These are phyloP conservation scores for Fusarium bulbicola DNA, from an alignment of 2,329 filamentous ascomycete genomes.

Conservation along the genomic window DNA sequence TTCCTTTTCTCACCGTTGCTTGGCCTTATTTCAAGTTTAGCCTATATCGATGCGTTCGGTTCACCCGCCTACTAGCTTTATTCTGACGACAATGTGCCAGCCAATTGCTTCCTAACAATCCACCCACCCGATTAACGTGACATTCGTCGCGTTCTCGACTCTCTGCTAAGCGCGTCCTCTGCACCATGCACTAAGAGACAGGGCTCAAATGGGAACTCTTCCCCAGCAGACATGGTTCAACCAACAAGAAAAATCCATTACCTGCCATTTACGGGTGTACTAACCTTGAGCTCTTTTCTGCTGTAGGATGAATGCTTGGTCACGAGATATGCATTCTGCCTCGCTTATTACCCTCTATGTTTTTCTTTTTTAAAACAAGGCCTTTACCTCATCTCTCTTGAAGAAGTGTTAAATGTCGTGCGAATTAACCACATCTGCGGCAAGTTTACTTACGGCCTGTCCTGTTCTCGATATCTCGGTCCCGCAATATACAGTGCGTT, in stretches of 20 bases:
- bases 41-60: not conserved
- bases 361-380: not conserved
- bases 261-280: not conserved
- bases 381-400: fast-evolving
- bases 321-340: not conserved
- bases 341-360: too few species aligned
- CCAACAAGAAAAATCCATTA: not conserved
- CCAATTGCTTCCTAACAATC: fast-evolving
- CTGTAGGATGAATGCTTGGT: not conserved
- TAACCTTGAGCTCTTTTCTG: not conserved
- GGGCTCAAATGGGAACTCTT: not conserved
- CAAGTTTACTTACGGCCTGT: too few species aligned
- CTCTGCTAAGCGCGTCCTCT: not conserved
- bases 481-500: not conserved
- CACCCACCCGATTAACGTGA: not conserved
- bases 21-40: not conserved
- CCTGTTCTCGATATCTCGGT: not conserved
- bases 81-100: not conserved
- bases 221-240: fast-evolving
- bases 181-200: not conserved
- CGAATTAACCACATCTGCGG: too few species aligned
- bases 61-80: not conserved
- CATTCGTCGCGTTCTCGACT: not conserved
- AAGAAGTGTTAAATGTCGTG: too few species aligned
- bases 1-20: not conserved